Conservation (phyloP, 1,139 yeast genomes). For the Yamadazyma trypodendri region DNA sequence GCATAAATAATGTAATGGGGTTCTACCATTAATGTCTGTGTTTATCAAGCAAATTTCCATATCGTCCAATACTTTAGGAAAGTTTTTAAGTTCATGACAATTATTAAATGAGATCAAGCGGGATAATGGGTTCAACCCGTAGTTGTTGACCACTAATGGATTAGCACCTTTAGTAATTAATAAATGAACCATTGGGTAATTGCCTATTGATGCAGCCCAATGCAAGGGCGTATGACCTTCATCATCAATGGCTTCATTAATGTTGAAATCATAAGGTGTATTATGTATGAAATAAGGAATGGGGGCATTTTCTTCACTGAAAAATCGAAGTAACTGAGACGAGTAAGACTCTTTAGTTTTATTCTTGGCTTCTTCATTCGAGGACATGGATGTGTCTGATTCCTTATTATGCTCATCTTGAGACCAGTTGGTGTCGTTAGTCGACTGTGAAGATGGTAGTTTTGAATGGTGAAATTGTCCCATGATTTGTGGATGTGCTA, state of each 20-base stretch:
- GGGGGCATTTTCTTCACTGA: constrained; percentile 65
- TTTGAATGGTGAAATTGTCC: constrained; percentile 31
- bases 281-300: constrained; percentile 71
- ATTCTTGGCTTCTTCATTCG: constrained; percentile 28
- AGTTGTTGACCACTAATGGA: constrained; percentile 66
- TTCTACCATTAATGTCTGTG: constrained; percentile 70
- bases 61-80: constrained; percentile 66
- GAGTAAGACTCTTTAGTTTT: constrained; percentile 42
- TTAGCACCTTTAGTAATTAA: constrained; percentile 74
- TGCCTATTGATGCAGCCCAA: constrained; percentile 96
- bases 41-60: constrained; percentile 69
- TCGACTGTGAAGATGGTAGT: constrained; percentile 40
- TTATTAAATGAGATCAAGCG: constrained; percentile 84
- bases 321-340: constrained; percentile 55
- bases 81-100: constrained; percentile 76
- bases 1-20: constrained; percentile 71
- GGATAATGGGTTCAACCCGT: constrained; percentile 83
- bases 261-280: constrained; percentile 79
- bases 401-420: constrained; percentile 45
- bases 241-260: constrained; percentile 86
- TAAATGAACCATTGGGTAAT: constrained; percentile 66
- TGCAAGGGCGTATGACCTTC: constrained; percentile 96
- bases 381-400: constrained; percentile 44
- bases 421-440: constrained; percentile 49
- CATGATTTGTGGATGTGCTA: constrained; percentile 21